Conservation (phyloP, 768 basidiomycete genomes). For the Mycena pura region DNA sequence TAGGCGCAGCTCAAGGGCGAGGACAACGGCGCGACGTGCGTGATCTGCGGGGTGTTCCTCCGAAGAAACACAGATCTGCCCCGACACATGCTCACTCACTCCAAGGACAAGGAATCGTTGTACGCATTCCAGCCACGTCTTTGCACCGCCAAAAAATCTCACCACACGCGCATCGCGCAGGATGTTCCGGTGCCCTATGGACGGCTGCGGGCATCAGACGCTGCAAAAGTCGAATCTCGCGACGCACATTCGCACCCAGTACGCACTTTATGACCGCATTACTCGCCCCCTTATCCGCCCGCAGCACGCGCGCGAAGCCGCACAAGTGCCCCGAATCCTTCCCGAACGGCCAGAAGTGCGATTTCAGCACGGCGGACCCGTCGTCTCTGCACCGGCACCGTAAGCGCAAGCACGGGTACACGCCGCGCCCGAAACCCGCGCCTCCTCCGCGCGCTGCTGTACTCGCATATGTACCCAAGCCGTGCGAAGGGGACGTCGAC, state of each 20-base stretch:
- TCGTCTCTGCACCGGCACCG: conserved; percentile 24
- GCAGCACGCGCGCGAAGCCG: conserved; percentile 26
- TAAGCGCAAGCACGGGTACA: conserved; percentile 24
- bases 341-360: conserved; percentile 6
- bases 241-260: conserved; percentile 39
- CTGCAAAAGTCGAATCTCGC: conserved; percentile 37
- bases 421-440: no score
- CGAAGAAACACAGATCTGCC: conserved; percentile 33
- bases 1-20: conserved; percentile 2
- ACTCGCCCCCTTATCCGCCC: background rate
- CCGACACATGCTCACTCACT: conserved; percentile 36
- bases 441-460: no score
- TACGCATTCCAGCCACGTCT: background rate
- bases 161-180: conserved; percentile 17
- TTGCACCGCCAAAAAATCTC: no score
- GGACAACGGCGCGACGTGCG: conserved; percentile 24
- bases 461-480: no score
- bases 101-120: conserved; percentile 29
- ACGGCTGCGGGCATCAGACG: conserved; percentile 28
- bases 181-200: conserved; percentile 30
- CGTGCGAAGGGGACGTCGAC: no score
- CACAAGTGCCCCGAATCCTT: conserved; percentile 24
- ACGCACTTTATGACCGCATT: conserved; percentile 1
- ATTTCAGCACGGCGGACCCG: conserved; percentile 20
- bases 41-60: conserved; percentile 23